Evolutionary conservation across 768 basidiomycete genomes (phyloP).

Genomic region (Russula sp.): DNA sequence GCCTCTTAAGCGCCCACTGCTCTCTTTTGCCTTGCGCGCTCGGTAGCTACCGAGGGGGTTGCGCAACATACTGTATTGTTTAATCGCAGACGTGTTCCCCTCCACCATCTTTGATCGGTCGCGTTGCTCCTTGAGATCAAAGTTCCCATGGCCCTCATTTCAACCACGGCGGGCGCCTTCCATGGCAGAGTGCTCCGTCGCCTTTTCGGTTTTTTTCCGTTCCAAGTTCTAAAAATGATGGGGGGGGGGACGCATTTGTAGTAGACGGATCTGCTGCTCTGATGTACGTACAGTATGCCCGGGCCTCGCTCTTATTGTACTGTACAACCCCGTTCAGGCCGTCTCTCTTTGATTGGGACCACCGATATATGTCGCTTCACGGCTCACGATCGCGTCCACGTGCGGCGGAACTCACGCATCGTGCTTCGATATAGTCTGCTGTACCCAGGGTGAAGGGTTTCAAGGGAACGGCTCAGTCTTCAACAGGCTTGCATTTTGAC

Average conservation of each 20-base stretch:
- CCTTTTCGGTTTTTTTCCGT: neutral
- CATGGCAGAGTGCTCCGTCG: neutral
- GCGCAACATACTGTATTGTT: neutral
- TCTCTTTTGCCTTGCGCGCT: neutral
- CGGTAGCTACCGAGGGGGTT: neutral
- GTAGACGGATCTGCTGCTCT: neutral
- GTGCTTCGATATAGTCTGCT: neutral
- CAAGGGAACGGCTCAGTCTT: neutral
- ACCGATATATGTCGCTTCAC: neutral
- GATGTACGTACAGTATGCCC: neutral
- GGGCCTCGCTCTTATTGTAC: neutral
- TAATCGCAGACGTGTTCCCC: neutral
- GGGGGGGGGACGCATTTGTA: no score
- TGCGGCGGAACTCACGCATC: neutral
- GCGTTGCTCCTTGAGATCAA: neutral
- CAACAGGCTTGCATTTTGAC: neutral
- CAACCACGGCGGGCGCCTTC: neutral
- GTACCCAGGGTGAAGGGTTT: conserved; percentile 3
- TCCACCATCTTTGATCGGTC: neutral
- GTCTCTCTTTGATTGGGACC: neutral
- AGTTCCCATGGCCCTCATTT: neutral
- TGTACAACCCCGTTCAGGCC: neutral
- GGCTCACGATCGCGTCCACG: neutral
- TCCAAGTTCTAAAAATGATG: neutral
- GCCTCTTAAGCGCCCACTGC: neutral